A percentile compares a stretch with the other conserved stretches of the same genome.
Evolutionary conservation across 768 basidiomycete species (phyloP).

Genomic region (Paxillus rubicundulus): DNA sequence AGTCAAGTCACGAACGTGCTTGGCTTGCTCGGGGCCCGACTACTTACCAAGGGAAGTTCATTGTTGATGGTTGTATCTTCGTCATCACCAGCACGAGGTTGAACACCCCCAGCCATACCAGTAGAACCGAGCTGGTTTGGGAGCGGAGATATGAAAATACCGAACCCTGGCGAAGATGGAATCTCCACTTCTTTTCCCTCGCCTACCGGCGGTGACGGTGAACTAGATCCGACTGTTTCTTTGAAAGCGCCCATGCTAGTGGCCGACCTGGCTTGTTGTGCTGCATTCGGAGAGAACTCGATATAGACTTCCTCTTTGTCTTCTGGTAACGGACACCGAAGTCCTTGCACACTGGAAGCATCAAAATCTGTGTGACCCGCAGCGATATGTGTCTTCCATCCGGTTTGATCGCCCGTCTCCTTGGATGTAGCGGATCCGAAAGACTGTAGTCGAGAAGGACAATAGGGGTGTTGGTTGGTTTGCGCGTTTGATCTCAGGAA

Average conservation of each 20-base stretch:
- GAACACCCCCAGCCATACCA: neutral
- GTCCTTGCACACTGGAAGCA: constrained; percentile 12
- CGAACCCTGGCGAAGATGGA: constrained; percentile 23
- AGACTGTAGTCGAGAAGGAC: neutral
- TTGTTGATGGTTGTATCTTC: constrained; percentile 6
- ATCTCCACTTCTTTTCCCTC: constrained; percentile 9
- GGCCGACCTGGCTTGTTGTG: neutral
- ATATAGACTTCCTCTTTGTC: constrained; percentile 10
- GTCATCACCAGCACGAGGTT: constrained; percentile 20
- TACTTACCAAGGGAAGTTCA: constrained; percentile 17
- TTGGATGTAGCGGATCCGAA: constrained; percentile 6
- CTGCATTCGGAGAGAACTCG: neutral
- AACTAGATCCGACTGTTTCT: neutral
- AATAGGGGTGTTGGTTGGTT: neutral
- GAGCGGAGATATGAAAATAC: constrained; percentile 31
- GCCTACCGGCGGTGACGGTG: constrained; percentile 9
- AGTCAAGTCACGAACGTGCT: constrained; percentile 5
- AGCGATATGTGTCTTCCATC: constrained; percentile 9
- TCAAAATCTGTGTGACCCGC: constrained; percentile 9
- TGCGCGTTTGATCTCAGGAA: constrained; percentile 37
- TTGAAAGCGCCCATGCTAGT: neutral
- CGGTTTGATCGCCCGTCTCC: constrained; percentile 16
- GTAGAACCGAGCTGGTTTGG: constrained; percentile 8
- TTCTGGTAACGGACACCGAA: neutral
- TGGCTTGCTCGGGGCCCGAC: constrained; percentile 1